Percentiles rank a stretch among this genome's conserved stretches.
phyloP scores from a whole-genome alignment of 1,139 yeast species.

The Geotrichum candidum region DNA sequence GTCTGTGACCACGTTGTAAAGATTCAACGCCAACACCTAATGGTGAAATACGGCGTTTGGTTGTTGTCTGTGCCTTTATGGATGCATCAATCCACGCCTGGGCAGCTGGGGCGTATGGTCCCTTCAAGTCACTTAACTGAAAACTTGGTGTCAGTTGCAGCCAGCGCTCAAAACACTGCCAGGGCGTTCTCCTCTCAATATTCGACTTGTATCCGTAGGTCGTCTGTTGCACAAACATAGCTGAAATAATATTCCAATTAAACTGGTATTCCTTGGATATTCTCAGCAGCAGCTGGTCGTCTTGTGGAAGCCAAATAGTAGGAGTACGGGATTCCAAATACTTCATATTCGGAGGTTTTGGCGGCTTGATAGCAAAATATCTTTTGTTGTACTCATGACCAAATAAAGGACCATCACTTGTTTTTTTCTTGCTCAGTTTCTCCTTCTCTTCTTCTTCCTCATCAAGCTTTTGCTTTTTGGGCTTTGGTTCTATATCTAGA shows the following conservation, averaged over 20 bases:
- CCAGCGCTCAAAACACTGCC: slow-evolving; percentile 98
- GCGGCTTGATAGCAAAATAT: slow-evolving; percentile 44
- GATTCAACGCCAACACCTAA: slow-evolving; percentile 88
- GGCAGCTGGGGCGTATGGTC: slow-evolving; percentile 76
- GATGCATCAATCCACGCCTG: slow-evolving; percentile 92
- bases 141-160: slow-evolving; percentile 86
- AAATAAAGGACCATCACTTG: slow-evolving; percentile 19
- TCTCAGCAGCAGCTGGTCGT: slow-evolving; percentile 72
- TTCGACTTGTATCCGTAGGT: slow-evolving; percentile 71
- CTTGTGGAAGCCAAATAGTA: slow-evolving; percentile 93
- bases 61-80: slow-evolving; percentile 77
- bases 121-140: slow-evolving; percentile 80
- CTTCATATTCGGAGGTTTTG: slow-evolving; percentile 77
- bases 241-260: slow-evolving; percentile 89
- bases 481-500: slow-evolving; percentile 23
- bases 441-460: slow-evolving; percentile 5
- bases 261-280: slow-evolving; percentile 82
- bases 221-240: slow-evolving; percentile 63
- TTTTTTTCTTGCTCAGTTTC: background rate
- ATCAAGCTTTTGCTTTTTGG: background rate
- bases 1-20: slow-evolving; percentile 83
- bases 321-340: slow-evolving; percentile 80
- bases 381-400: slow-evolving; percentile 24
- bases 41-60: slow-evolving; percentile 84
- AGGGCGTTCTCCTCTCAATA: slow-evolving; percentile 90